Evolutionary conservation across 2,329 filamentous ascomycete genomes (phyloP).

Genomic region (Alternaria triticina): DNA sequence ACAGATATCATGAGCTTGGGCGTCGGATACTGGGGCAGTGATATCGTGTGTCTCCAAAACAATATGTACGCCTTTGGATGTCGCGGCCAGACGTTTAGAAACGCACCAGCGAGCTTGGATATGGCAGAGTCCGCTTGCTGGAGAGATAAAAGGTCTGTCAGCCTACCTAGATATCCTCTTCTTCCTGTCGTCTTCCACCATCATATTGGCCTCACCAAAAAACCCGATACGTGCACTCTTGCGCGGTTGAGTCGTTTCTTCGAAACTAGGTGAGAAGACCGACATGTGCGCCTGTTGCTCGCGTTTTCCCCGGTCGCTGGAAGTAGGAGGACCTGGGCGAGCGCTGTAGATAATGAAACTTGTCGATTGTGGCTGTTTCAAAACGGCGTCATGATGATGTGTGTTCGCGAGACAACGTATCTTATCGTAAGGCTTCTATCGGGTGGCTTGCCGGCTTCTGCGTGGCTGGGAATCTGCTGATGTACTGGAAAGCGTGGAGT

Average conservation of each 20-base stretch:
- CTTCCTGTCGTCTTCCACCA: not conserved
- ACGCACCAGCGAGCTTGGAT: not conserved
- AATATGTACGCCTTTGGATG: not conserved
- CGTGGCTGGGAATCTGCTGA: not conserved
- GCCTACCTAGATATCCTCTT: too few species aligned
- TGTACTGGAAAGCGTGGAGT: not conserved
- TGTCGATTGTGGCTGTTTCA: too few species aligned
- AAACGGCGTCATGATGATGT: too few species aligned
- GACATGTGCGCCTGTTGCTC: rapidly evolving
- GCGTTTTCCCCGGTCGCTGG: too few species aligned
- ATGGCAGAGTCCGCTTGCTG: not conserved
- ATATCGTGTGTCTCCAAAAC: not conserved
- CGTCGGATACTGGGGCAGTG: not conserved
- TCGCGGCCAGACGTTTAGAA: not conserved
- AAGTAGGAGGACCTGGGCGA: too few species aligned
- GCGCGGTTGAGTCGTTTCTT: not conserved
- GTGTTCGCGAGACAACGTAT: too few species aligned
- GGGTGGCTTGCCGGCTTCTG: too few species aligned
- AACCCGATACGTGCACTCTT: not conserved
- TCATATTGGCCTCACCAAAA: not conserved
- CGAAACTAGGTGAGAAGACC: too few species aligned
- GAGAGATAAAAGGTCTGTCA: not conserved
- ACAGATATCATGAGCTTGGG: not conserved
- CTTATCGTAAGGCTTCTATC: too few species aligned
- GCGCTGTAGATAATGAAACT: too few species aligned